Evolutionary conservation across 2,329 filamentous ascomycete genomes (phyloP).

Genomic region (Aureobasidium pullulans): DNA sequence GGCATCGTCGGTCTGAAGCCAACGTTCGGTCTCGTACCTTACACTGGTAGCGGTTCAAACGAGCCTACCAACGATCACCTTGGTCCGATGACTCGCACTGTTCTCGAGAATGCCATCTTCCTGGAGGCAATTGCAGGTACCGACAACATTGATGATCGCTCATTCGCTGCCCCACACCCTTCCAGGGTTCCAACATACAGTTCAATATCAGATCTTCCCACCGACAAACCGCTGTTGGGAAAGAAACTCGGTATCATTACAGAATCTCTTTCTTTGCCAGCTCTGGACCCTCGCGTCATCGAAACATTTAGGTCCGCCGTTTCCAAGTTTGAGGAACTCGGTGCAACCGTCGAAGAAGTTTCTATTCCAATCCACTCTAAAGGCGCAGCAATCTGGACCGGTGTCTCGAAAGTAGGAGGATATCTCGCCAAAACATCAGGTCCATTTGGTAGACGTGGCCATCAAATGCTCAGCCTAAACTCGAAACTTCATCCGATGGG

Average conservation of each 20-base stretch:
- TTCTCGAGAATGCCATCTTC: constrained; percentile 35
- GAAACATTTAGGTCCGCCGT: constrained; percentile 37
- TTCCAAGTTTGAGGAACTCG: constrained; percentile 36
- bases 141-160: constrained; percentile 37
- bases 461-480: constrained; percentile 47
- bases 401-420: constrained; percentile 34
- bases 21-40: constrained; percentile 37
- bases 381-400: constrained; percentile 46
- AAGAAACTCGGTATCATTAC: constrained; percentile 26
- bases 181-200: constrained; percentile 24
- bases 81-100: constrained; percentile 35
- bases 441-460: constrained; percentile 38
- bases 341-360: constrained; percentile 44
- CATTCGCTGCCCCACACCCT: constrained; percentile 28
- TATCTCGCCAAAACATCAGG: constrained; percentile 36
- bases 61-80: constrained; percentile 40
- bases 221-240: constrained; percentile 22
- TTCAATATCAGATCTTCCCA: constrained; percentile 16
- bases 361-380: constrained; percentile 44
- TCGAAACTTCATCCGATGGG: constrained; percentile 40
- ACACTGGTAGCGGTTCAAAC: constrained; percentile 36
- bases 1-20: constrained; percentile 32
- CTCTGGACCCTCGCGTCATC: constrained; percentile 35
- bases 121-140: constrained; percentile 37
- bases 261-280: constrained; percentile 24